Evolutionary conservation across 2,329 filamentous ascomycete species (phyloP).

Genomic region (Diaporthe ilicicola): DNA sequence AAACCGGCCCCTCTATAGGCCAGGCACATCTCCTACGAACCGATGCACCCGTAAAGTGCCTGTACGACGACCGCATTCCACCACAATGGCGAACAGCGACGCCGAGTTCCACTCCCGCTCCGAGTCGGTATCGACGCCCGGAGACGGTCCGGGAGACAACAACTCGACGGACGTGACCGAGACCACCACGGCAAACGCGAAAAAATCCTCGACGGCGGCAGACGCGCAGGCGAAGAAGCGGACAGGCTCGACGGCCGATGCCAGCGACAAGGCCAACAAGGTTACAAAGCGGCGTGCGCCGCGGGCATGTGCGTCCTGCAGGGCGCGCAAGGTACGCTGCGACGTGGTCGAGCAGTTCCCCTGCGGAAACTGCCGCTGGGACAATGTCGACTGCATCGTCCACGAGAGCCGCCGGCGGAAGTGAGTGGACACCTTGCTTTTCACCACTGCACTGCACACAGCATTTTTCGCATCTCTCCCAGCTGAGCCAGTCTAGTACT

Average conservation of each 20-base stretch:
- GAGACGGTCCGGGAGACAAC: background rate
- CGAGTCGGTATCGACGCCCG: constrained; percentile 14
- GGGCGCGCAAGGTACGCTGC: constrained; percentile 89
- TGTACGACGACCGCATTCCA: background rate
- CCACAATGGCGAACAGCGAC: constrained; percentile 10
- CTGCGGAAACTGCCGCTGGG: constrained; percentile 86
- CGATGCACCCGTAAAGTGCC: background rate
- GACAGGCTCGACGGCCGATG: constrained; percentile 42
- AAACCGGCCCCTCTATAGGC: background rate
- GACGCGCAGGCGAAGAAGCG: constrained; percentile 40
- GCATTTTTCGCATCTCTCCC: background rate
- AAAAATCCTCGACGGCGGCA: background rate
- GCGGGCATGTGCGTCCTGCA: constrained; percentile 88
- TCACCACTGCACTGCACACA: background rate
- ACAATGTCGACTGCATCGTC: constrained; percentile 79
- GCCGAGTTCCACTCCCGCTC: background rate
- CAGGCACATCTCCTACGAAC: background rate
- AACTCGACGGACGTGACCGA: background rate
- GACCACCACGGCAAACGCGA: background rate
- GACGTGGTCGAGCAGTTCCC: constrained; percentile 90
- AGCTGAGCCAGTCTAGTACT: background rate
- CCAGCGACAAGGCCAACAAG: constrained; percentile 51
- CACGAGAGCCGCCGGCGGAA: constrained; percentile 87
- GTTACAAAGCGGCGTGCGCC: constrained; percentile 83
- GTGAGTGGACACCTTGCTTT: constrained; percentile 60